Evolutionary conservation across 139 green algal genomes (phyloP).

Genomic region (Tetraselmis chui): DNA sequence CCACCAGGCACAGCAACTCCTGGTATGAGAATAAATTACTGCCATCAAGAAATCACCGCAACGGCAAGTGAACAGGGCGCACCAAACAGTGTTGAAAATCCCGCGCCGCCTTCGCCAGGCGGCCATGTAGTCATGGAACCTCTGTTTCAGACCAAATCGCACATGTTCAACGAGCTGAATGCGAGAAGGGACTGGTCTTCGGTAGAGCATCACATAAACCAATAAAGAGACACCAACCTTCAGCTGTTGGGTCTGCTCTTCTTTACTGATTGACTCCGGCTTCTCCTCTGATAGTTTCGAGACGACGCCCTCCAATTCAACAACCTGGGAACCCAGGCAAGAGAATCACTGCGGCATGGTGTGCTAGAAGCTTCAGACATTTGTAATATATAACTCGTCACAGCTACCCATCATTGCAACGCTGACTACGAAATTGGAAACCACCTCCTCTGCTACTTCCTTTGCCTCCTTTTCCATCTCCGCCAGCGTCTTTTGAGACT

Average conservation of each 20-base stretch:
- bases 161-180: neutral
- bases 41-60: too few species aligned
- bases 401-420: too few species aligned
- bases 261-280: neutral
- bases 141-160: neutral
- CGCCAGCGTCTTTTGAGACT: neutral
- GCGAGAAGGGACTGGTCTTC: neutral
- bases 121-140: neutral
- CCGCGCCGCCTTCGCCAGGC: neutral
- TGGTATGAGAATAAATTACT: too few species aligned
- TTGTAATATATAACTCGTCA: neutral
- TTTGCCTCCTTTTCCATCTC: neutral
- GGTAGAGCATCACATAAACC: neutral
- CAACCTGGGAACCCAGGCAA: neutral
- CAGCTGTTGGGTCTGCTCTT: neutral
- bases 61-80: neutral
- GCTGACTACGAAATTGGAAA: too few species aligned
- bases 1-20: too few species aligned
- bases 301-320: neutral
- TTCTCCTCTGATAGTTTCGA: constrained; percentile 1
- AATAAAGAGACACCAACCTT: neutral
- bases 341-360: neutral
- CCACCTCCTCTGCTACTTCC: neutral
- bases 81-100: neutral
- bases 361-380: neutral